Evolutionary conservation across 176 grass and related monocot species (phyloP), one percentile per base, ranked within the genome.

Genomic region (Eremochloa ophiuroides): DNA sequence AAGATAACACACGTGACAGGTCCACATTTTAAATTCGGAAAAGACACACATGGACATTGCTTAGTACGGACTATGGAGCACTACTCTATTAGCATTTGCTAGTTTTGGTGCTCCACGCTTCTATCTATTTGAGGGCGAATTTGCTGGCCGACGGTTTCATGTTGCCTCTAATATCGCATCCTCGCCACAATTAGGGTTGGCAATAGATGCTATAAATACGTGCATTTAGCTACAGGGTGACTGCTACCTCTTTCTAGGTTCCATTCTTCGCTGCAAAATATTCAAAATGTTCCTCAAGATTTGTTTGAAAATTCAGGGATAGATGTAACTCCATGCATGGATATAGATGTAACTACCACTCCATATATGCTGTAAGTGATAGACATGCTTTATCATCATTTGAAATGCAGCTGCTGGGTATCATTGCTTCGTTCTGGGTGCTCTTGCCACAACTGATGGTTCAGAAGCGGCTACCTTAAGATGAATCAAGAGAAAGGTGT

Each of bases 101-200:
- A 78, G 66, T 86, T 89, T 86, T 73, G 74, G 83, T 78, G 25
- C 73, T 66, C 58, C 83, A 74, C 79, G 33, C 44, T 37, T 55
- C 17, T 67, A 62, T 37, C 88, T 72, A 89, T 86, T 74, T 78
- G 59, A 47, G 76, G 71, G 78, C 47, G 88, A 38, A 67, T 61
- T 82, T 73, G 78, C 79, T 89, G 59, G 88, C 73, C 73, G 73
- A 82, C 88, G 77, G 83, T 73, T 80, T 50, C 86, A 62, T 66
- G 86, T 37, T 85, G 77, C 82, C 79, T 78, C 73, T 78, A 82
- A 81, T 71, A 67, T 78, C 66, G 82, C 73, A 82, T 61, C 27
- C 34, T 73, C 59, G 10, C 78, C 79, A 78, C 58, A 78, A 86
- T 90, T 86, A 86, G 79, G 66, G 59, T 20, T 7, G 77, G 22